phyloP scores from a whole-genome alignment of 208 protist species.

The Trypanosoma rangeli region DNA sequence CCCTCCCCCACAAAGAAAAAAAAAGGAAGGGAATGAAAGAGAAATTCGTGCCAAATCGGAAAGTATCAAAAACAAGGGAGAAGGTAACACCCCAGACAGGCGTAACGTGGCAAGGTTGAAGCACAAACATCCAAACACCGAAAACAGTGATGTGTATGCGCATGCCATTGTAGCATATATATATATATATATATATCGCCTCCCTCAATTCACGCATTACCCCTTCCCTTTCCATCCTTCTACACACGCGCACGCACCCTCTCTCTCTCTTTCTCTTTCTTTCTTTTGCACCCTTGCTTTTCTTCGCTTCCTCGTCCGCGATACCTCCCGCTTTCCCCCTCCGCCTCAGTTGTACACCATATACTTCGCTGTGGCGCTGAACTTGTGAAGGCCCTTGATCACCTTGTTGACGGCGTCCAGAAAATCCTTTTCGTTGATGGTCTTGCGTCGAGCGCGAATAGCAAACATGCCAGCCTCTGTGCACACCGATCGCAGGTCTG shows the following conservation, averaged over 20 bases:
- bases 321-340: background rate
- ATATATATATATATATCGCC: constrained; percentile 5
- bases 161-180: constrained; percentile 1
- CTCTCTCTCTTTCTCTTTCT: constrained; percentile 2
- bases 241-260: no score
- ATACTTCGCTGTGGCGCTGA: constrained; percentile 99
- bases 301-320: background rate
- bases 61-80: background rate
- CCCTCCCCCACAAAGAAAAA: no score
- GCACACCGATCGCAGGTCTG: constrained; percentile 98
- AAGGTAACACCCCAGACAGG: background rate
- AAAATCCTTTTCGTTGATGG: constrained; percentile 99
- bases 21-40: constrained; percentile 9
- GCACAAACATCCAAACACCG: background rate
- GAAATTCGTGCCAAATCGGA: background rate
- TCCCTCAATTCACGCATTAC: background rate
- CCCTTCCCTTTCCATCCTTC: background rate
- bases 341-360: constrained; percentile 99
- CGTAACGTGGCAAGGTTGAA: background rate
- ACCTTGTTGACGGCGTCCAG: constrained; percentile 99
- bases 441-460: constrained; percentile 98
- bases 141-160: background rate
- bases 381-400: constrained; percentile 99
- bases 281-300: background rate
- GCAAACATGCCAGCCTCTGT: constrained; percentile 99